Evolutionary conservation across 768 basidiomycete species (phyloP), one percentile per base, ranked within the genome.

Genomic region (Lactarius trivialis): DNA sequence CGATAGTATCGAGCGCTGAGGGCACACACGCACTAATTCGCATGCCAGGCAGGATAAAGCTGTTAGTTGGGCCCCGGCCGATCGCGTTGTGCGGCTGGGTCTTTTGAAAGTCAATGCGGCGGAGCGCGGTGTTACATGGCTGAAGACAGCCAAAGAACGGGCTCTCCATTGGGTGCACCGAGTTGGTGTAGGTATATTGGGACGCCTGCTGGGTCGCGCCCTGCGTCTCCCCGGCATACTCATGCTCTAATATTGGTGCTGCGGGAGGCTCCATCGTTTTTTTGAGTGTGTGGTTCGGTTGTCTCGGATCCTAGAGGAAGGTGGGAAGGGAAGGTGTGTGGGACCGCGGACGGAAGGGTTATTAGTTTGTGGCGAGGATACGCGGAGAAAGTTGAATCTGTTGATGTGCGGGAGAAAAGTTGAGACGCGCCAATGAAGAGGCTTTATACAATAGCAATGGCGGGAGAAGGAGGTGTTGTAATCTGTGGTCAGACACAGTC

Each of bases 41-140:
- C 76, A 78, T 81, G 9, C 87, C 86, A 5, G 84, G 79, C 30
- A 92, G 73, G n/a, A 83, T 72, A 50, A 88, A 75, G 61, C 87
- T 84, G 62, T 73, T 74, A 9, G 1, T 19, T 5, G 24, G 24
- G 7, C 65, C 65, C 2, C 67, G 67, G 1, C 67, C 67, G 32
- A 67, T 33, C 17, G 37, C 37, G 60, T 55, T 39, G 3, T 39
- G 5, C 4, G 65, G 61, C 0, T 36, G 32, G 19, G 58, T 26
- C 53, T 66, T 66, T 37, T 57, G 7, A 37, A 67, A 60, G 39
- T 67, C 67, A 36, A 67, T 48, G 7, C 65, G 65, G 2, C 39
- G 53, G 24, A 61, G 52, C 26, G 33, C 37, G 6, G 32, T 33
- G 41, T 61, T 58, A 30, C 60, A 63, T 1, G 67, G 65, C 15